Base-by-base conservation (phyloP, 805 yeast genomes). In the Candida cerambycidarum region DNA sequence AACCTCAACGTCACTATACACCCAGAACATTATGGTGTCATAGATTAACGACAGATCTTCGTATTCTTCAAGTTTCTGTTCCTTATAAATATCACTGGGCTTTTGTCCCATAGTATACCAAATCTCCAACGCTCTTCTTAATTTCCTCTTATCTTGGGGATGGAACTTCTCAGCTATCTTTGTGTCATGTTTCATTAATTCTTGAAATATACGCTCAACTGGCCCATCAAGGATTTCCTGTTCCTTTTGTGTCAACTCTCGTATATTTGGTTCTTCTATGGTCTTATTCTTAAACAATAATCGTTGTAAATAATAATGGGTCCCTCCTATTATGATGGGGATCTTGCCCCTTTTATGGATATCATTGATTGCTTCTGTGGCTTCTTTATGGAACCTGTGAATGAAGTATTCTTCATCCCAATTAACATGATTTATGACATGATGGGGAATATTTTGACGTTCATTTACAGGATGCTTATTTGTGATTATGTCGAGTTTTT, bases 271-370 rank as follows among this genome's bases (percentile, higher is more conserved):
- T 2, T 67, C 59, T 3, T 73, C 75, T 5, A 85, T 73, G 0
- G 86, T 82, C 44, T 79, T 80, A 54, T 89, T 87, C 30, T 76
- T 71, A 58, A 90, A 87, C 7, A 88, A 58, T 6, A 92, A 59
- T 7, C 86, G 80, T 61, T 87, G 97, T 28, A 89, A 67, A 58
- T 93, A 93, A 61, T 93, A 93, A 57, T 90, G 97, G 0, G 99
- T 93, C 0, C 99, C 99, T 4, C 99, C 99, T 1, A 93, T 93
- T 0, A 93, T 60, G 2, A 93, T 85, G 0, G 99, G 97, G 1
- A 85, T 52, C 54, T 89, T 89, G 0, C 86, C 86, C 15, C 85
- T 58, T 0, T 58, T 42, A 46, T 82, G 83, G 9, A 92, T 82
- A 24, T 81, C 85, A 0, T 76, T 73, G 6, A 90, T 85, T 13